These are phyloP conservation scores for Solanum appendiculatum DNA, from an alignment of 257 asterid species.

Conservation along the genomic window DNA sequence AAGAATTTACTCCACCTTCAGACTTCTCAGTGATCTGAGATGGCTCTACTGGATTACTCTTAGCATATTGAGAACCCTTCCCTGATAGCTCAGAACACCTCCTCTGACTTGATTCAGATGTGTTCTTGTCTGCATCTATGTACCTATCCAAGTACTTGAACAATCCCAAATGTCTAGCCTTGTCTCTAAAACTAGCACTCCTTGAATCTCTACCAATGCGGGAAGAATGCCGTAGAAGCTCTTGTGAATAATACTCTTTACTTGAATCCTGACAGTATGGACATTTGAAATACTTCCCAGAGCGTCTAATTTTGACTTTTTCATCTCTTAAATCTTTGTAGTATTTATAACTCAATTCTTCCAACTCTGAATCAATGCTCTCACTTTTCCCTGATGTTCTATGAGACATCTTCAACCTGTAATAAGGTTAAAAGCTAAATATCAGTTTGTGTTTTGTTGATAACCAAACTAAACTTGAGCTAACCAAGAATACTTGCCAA, in stretches of 20 bases:
- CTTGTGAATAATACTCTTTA: constrained; percentile 40
- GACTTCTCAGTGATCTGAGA: not conserved
- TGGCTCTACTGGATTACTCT: not conserved
- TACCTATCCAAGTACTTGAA: constrained; percentile 52
- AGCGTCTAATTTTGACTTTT: constrained; percentile 28
- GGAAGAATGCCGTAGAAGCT: constrained; percentile 57
- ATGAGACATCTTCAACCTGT: constrained; percentile 42
- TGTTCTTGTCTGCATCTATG: constrained; percentile 12
- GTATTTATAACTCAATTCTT: constrained; percentile 36
- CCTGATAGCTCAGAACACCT: constrained; percentile 12
- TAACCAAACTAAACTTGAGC: not conserved
- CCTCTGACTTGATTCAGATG: constrained; percentile 11
- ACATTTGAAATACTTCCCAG: constrained; percentile 43
- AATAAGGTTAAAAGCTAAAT: not conserved
- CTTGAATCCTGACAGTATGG: constrained; percentile 46
- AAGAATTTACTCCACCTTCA: not conserved
- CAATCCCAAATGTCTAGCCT: constrained; percentile 63
- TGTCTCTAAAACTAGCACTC: constrained; percentile 49
- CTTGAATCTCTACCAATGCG: constrained; percentile 54
- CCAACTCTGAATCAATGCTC: constrained; percentile 23
- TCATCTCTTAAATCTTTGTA: constrained; percentile 49
- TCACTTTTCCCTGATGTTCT: constrained; percentile 24
- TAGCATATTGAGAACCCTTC: constrained; percentile 9
- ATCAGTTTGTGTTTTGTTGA: not conserved
- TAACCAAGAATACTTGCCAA: not conserved